These are phyloP conservation scores for Mucor indicus DNA, from an alignment of 371 early-diverging fungal species.

Conservation along the genomic window DNA sequence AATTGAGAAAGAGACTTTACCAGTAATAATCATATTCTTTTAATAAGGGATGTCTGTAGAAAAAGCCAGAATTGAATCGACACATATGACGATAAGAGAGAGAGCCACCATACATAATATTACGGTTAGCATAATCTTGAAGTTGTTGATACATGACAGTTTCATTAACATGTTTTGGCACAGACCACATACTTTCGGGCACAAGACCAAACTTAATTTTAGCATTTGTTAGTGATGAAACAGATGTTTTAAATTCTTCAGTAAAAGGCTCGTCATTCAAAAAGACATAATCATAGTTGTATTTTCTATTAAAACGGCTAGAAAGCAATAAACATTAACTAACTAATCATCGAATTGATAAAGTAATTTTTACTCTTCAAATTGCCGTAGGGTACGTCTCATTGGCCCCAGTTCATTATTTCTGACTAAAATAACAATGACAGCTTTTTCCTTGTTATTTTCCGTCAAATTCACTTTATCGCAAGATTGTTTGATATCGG, in stretches of 20 bases:
- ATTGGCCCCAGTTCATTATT: constrained; percentile 77
- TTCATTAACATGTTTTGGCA: constrained; percentile 66
- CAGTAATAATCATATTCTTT: constrained; percentile 90
- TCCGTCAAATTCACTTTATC: background rate
- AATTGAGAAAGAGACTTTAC: too few species aligned
- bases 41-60: constrained; percentile 85
- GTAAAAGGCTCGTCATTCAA: constrained; percentile 84
- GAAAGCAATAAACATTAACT: too few species aligned
- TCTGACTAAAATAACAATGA: constrained; percentile 63
- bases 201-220: constrained; percentile 64
- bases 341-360: background rate
- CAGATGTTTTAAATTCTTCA: constrained; percentile 59
- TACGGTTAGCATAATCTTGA: constrained; percentile 53
- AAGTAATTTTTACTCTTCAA: constrained; percentile 61
- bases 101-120: constrained; percentile 66
- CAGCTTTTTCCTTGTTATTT: constrained; percentile 33
- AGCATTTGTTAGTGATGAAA: constrained; percentile 63
- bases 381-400: constrained; percentile 66
- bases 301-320: constrained; percentile 78
- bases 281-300: constrained; percentile 89
- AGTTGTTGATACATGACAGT: constrained; percentile 51
- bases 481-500: background rate
- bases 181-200: constrained; percentile 66
- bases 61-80: constrained; percentile 84
- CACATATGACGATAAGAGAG: constrained; percentile 44